Conservation (phyloP, 441 rosid genomes). For the Gossypium schwendimanii region DNA sequence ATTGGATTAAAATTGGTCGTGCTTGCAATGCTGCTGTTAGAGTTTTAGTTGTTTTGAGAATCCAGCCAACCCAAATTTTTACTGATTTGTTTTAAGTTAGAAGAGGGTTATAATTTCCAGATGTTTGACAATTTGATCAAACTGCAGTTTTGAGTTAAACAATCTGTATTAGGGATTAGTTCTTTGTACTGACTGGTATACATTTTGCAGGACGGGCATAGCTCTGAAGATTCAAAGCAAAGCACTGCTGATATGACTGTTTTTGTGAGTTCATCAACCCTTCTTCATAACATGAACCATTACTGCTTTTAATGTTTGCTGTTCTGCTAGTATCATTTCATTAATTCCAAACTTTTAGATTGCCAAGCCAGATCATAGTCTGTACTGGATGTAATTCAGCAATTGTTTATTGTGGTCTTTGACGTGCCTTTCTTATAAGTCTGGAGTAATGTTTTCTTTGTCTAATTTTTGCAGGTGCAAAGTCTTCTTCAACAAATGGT, state of each 20-base stretch:
- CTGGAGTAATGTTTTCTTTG: constrained; percentile 4
- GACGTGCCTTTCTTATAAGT: background rate
- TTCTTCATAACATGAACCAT: constrained; percentile 4
- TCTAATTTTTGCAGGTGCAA: constrained; percentile 47
- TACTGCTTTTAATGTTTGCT: background rate
- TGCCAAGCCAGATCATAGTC: background rate
- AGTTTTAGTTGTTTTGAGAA: background rate
- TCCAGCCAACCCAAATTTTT: background rate
- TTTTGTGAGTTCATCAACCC: constrained; percentile 41
- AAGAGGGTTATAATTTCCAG: background rate
- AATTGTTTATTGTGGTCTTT: background rate
- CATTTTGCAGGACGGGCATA: constrained; percentile 49
- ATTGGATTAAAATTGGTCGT: background rate
- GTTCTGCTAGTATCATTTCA: background rate
- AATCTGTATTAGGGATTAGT: background rate
- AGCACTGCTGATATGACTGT: constrained; percentile 62
- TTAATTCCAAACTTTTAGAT: background rate
- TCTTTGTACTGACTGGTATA: background rate
- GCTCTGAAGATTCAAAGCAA: constrained; percentile 55
- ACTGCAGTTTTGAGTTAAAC: background rate
- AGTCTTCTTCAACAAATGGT: constrained; percentile 78
- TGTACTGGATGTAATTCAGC: background rate
- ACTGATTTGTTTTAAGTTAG: background rate
- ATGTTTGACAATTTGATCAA: background rate
- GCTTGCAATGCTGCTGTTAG: background rate